Percentiles rank a stretch among this genome's conserved stretches.
phyloP scores from a whole-genome alignment of 2,329 filamentous ascomycete species.

The Ascosphaera apis region DNA sequence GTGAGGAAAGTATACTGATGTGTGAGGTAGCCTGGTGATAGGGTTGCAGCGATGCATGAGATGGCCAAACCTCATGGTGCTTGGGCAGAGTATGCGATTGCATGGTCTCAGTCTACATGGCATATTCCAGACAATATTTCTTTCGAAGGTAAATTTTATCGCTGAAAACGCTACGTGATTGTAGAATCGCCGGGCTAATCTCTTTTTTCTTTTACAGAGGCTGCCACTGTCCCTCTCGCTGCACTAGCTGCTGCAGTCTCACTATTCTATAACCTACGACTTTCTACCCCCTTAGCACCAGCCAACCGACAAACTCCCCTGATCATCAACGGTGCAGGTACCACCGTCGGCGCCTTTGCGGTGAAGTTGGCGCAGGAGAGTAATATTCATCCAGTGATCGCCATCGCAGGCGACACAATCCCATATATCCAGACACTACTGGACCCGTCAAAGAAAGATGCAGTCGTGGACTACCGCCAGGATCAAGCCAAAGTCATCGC shows the following conservation, averaged over 20 bases:
- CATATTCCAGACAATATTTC: slow-evolving; percentile 26
- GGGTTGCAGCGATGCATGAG: slow-evolving; percentile 26
- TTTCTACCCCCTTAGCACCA: slow-evolving; percentile 28
- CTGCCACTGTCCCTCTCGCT: slow-evolving; percentile 32
- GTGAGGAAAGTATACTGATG: no score
- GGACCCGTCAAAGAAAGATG: slow-evolving; percentile 30
- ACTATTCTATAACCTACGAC: slow-evolving; percentile 23
- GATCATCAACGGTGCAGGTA: slow-evolving; percentile 27
- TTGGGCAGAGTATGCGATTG: slow-evolving; percentile 34
- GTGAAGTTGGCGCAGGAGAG: slow-evolving; percentile 31
- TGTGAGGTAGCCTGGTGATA: slow-evolving; percentile 30
- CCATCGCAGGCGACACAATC: slow-evolving; percentile 30
- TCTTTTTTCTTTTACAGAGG: slow-evolving; percentile 17
- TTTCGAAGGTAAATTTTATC: slow-evolving; percentile 31
- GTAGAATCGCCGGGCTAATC: background rate
- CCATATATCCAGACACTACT: slow-evolving; percentile 30
- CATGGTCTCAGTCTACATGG: slow-evolving; percentile 30
- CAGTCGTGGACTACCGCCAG: slow-evolving; percentile 35
- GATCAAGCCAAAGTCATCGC: slow-evolving; percentile 31
- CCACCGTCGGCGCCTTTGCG: slow-evolving; percentile 34
- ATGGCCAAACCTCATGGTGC: slow-evolving; percentile 28
- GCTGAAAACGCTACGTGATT: no score
- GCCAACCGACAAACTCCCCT: slow-evolving; percentile 15
- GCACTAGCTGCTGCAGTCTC: slow-evolving; percentile 30
- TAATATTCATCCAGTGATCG: slow-evolving; percentile 39